Conservation (phyloP, 2,329 filamentous ascomycete species). For the Penicillium fuscoglaucum region DNA sequence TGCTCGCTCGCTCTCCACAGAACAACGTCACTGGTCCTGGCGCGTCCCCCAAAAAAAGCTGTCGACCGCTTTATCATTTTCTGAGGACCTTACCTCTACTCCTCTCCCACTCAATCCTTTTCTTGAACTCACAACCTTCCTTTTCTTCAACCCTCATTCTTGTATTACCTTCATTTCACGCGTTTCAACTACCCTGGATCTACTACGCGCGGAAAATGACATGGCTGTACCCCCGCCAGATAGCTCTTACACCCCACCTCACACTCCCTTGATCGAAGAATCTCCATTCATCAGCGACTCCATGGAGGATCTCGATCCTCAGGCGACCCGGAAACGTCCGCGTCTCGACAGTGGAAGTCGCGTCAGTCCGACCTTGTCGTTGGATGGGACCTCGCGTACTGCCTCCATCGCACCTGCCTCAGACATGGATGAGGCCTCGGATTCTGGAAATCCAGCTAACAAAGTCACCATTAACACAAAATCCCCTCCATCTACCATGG, state of each 20-base stretch:
- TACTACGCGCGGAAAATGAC: slow-evolving; percentile 39
- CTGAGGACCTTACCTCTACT: not conserved
- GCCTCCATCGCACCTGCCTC: slow-evolving; percentile 31
- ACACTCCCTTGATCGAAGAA: slow-evolving; percentile 31
- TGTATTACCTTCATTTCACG: slow-evolving; percentile 7
- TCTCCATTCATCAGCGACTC: slow-evolving; percentile 30
- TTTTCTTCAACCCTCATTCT: slow-evolving; percentile 5
- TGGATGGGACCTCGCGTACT: slow-evolving; percentile 27
- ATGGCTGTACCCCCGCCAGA: slow-evolving; percentile 50
- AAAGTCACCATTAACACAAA: slow-evolving; percentile 52
- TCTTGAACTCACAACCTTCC: not conserved
- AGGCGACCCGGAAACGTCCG: slow-evolving; percentile 48
- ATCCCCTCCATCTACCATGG: slow-evolving; percentile 33
- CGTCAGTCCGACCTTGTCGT: slow-evolving; percentile 37
- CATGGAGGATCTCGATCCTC: slow-evolving; percentile 44
- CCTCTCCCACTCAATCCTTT: slow-evolving; percentile 6
- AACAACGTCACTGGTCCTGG: slow-evolving; percentile 25
- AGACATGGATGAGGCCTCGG: slow-evolving; percentile 30
- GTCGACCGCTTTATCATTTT: slow-evolving; percentile 15
- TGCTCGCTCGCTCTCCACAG: slow-evolving; percentile 11
- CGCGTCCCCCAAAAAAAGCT: slow-evolving; percentile 26
- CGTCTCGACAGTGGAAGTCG: slow-evolving; percentile 49
- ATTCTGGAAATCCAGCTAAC: slow-evolving; percentile 40
- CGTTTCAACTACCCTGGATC: slow-evolving; percentile 3
- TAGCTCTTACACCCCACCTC: slow-evolving; percentile 45